Percentiles rank a stretch among this genome's conserved stretches.
phyloP scores from a whole-genome alignment of 768 basidiomycete genomes.

The Termitomyces sp. region DNA sequence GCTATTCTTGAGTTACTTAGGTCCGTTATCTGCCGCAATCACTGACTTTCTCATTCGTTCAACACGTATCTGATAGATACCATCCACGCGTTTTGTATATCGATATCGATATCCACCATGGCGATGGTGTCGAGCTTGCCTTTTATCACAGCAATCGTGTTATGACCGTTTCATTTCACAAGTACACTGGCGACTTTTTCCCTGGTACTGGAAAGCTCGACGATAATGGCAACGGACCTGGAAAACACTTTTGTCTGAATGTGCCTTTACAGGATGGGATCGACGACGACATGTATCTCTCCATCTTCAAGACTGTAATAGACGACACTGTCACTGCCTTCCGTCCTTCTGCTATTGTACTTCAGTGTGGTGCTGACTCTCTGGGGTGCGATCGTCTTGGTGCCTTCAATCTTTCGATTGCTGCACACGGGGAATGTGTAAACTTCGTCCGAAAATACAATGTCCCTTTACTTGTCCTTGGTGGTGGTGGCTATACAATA shows the following conservation, averaged over 20 bases:
- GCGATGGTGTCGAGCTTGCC: constrained; percentile 96
- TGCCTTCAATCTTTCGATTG: constrained; percentile 96
- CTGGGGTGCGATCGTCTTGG: constrained; percentile 92
- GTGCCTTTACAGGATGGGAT: constrained; percentile 94
- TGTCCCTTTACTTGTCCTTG: constrained; percentile 85
- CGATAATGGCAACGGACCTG: constrained; percentile 82
- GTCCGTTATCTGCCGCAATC: constrained; percentile 28
- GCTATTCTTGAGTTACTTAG: constrained; percentile 89
- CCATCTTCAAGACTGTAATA: constrained; percentile 93
- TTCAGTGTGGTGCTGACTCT: constrained; percentile 97
- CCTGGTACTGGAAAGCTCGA: constrained; percentile 95
- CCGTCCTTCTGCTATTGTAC: constrained; percentile 83
- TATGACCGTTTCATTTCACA: constrained; percentile 98
- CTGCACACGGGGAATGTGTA: constrained; percentile 97
- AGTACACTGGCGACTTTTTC: constrained; percentile 98
- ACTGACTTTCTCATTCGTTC: constrained; percentile 1
- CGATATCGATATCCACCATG: constrained; percentile 99
- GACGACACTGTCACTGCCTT: constrained; percentile 90
- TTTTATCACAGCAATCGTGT: constrained; percentile 99
- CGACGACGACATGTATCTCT: constrained; percentile 95
- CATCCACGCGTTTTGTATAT: constrained; percentile 95
- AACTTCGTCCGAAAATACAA: constrained; percentile 92
- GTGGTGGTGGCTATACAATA: constrained; percentile 96
- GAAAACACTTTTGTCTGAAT: constrained; percentile 94
- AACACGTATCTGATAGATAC: constrained; percentile 44